Base-by-base conservation (phyloP, 345 rosid species). In the Sonneratia alba region DNA sequence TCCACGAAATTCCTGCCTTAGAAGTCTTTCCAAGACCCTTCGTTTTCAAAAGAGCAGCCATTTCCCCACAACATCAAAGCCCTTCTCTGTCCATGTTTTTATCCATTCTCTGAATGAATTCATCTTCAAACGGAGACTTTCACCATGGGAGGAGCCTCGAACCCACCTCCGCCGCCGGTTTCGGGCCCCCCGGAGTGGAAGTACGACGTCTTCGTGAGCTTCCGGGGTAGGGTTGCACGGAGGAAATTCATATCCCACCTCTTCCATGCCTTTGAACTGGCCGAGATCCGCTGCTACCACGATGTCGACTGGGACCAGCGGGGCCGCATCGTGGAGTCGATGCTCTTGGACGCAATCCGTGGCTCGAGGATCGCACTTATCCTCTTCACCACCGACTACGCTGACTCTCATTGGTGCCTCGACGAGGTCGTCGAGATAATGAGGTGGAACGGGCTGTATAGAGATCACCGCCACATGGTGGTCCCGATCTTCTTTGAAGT, bases 401-500 rank as follows among this genome's bases (percentile, higher is more conserved):
- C 64, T 3, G 11, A 22, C 15, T 59, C 64, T 59, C 1, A 36
- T 11, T 59, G 64, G 64, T 59, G 64, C 64, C 64, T 59, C 6
- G 36, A 59, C 36, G 64, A 59, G 64, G 32, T 59, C 3, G 64
- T 59, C 36, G 64, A 59, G 64, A 59, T 59, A 22, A 22, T 59
- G 64, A 24, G 24, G 13, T 59, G 64, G 3, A 22, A 59, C 14
- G 36, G 34, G 6, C 12, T 9, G 34, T 59, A 22, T 24, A 9
- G 64, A 24, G 34, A 59, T 21, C 64, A 59, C 9, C 36, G 64
- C 34, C 64, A 59, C 64, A 22, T 59, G 64, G 34, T 59, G 64
- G 64, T 59, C 14, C 68, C 74, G 7, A 71, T 71, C 49, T 71
- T 71, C 47, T 61, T 4, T 2, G 56, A 61, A 27, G 74, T 71